Evolutionary conservation across 352 stramenopile genomes (phyloP).

Genomic region (Salisapilia sapeloensis): DNA sequence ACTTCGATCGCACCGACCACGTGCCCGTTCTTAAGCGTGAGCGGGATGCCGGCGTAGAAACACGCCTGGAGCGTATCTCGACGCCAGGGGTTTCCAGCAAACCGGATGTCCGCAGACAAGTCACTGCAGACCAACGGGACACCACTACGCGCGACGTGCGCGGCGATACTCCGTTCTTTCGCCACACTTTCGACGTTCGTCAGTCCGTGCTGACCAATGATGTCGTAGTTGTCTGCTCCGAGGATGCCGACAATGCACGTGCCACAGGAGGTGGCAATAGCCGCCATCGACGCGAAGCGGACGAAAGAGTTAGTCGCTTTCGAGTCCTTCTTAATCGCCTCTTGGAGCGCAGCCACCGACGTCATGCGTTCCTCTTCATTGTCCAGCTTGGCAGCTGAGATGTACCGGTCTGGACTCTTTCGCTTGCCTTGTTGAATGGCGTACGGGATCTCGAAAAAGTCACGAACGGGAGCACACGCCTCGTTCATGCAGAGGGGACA

Average conservation of each 20-base stretch:
- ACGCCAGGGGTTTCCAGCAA: slow-evolving; percentile 38
- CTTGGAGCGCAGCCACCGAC: slow-evolving; percentile 19
- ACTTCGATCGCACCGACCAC: slow-evolving; percentile 58
- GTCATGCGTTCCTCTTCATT: slow-evolving; percentile 33
- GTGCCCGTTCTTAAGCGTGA: slow-evolving; percentile 49
- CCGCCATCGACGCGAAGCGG: slow-evolving; percentile 62
- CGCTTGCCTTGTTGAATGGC: slow-evolving; percentile 35
- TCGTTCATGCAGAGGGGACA: slow-evolving; percentile 46
- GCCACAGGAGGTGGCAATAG: slow-evolving; percentile 49
- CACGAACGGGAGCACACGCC: slow-evolving; percentile 28
- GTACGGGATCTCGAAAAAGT: slow-evolving; percentile 37
- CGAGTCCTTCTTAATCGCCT: slow-evolving; percentile 19
- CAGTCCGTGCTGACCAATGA: slow-evolving; percentile 30
- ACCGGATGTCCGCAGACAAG: slow-evolving; percentile 40
- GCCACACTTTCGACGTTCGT: slow-evolving; percentile 14
- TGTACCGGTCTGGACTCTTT: no score
- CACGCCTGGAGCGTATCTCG: slow-evolving; percentile 17
- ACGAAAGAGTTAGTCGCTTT: slow-evolving; percentile 23
- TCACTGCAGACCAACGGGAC: slow-evolving; percentile 48
- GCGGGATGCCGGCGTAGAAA: slow-evolving; percentile 72
- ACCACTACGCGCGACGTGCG: slow-evolving; percentile 51
- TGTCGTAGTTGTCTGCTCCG: slow-evolving; percentile 26
- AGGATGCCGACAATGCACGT: slow-evolving; percentile 54
- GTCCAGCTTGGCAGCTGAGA: slow-evolving; percentile 23
- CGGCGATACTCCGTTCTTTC: slow-evolving; percentile 25